Conservation (phyloP, 148 eudicot genomes). For the Diospyros kaki region DNA sequence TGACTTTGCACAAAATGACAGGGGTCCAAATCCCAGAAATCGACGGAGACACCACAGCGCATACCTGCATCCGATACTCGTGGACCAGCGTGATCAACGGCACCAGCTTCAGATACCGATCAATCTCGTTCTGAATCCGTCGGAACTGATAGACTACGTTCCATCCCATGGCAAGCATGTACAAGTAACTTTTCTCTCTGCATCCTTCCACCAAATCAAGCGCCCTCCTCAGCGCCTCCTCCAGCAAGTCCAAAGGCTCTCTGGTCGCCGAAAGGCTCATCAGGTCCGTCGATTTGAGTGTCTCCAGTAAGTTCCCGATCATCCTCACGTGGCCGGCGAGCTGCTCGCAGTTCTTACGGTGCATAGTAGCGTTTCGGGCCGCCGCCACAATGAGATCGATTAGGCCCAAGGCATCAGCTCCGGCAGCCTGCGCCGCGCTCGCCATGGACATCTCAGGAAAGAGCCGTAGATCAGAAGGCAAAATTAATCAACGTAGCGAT, state of each 20-base stretch:
- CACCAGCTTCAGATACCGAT: constrained; percentile 35
- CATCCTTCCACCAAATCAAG: constrained; percentile 32
- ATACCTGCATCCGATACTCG: constrained; percentile 32
- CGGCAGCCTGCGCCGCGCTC: constrained; percentile 28
- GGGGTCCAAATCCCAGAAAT: no score
- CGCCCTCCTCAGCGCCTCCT: constrained; percentile 40
- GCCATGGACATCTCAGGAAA: not conserved
- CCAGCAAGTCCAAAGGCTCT: constrained; percentile 40
- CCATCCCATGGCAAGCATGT: constrained; percentile 48
- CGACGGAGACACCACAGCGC: no score
- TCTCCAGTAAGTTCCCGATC: constrained; percentile 42
- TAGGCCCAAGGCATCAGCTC: constrained; percentile 27
- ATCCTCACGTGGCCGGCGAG: constrained; percentile 38
- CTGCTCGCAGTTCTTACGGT: constrained; percentile 37
- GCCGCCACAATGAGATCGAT: constrained; percentile 34
- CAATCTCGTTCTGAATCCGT: constrained; percentile 38
- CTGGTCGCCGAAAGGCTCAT: constrained; percentile 36
- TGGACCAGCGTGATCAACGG: constrained; percentile 34
- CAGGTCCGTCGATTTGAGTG: constrained; percentile 32
- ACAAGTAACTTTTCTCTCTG: constrained; percentile 32
- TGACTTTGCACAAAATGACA: no score
- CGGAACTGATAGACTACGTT: constrained; percentile 41
- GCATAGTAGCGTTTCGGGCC: constrained; percentile 31
- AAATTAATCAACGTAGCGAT: no score
- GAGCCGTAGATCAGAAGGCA: no score